Conservation (phyloP, 2,329 filamentous ascomycete species). For the Pseudogymnoascus sp. region DNA sequence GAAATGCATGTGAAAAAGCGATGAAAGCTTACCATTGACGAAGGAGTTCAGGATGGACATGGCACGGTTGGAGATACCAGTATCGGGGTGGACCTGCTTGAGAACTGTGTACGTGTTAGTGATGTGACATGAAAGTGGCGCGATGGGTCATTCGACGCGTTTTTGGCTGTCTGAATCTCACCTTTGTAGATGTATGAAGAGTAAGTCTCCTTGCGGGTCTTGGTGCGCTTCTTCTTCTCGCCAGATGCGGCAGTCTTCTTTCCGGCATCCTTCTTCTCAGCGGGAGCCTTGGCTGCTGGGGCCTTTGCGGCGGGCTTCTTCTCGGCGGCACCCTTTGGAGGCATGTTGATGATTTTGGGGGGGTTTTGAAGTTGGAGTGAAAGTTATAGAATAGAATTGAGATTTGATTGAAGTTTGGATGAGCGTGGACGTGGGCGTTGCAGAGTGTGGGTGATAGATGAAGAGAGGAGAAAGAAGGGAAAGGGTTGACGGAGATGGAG, state of each 20-base stretch:
- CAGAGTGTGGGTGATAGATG: slow-evolving; percentile 26
- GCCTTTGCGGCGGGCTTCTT: slow-evolving; percentile 99
- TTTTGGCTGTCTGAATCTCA: slow-evolving; percentile 38
- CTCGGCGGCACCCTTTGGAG: slow-evolving; percentile 85
- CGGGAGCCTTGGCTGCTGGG: slow-evolving; percentile 71
- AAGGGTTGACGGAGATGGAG: slow-evolving; percentile 13
- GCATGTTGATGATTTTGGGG: slow-evolving; percentile 58
- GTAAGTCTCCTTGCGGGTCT: slow-evolving; percentile 99
- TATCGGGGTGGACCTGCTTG: slow-evolving; percentile 99
- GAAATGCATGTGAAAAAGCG: neutral
- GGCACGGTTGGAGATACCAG: slow-evolving; percentile 98
- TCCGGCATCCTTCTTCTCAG: slow-evolving; percentile 99
- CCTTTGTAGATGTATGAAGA: slow-evolving; percentile 99
- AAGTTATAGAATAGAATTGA: slow-evolving; percentile 29
- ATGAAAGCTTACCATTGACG: slow-evolving; percentile 71
- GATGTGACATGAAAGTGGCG: slow-evolving; percentile 20
- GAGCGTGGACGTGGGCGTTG: slow-evolving; percentile 16
- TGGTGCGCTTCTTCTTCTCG: slow-evolving; percentile 99
- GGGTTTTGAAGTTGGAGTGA: slow-evolving; percentile 22
- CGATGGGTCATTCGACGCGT: neutral
- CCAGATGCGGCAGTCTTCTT: slow-evolving; percentile 98
- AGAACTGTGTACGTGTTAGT: slow-evolving; percentile 58
- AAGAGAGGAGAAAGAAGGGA: slow-evolving; percentile 21
- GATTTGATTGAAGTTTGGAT: slow-evolving; percentile 24
- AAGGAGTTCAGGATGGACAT: slow-evolving; percentile 99